These are phyloP conservation scores for Blastobotrys petasosporus DNA, from an alignment of 1,139 yeast genomes.

Conservation along the genomic window DNA sequence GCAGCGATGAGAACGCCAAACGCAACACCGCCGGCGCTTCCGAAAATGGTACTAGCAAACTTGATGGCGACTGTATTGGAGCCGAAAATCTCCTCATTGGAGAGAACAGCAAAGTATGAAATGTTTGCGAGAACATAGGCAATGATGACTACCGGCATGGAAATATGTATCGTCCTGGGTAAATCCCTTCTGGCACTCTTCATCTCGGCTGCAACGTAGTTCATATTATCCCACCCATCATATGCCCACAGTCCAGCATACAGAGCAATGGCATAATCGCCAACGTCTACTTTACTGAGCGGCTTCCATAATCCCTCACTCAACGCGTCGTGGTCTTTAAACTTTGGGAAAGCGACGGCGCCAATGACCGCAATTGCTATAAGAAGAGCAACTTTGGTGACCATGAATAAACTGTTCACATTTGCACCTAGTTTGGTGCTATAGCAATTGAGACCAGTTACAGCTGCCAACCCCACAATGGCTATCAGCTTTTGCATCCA, in stretches of 20 bases:
- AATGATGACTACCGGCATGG: slow-evolving; percentile 38
- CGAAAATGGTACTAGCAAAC: slow-evolving; percentile 32
- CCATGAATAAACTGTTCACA: slow-evolving; percentile 34
- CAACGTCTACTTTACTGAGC: slow-evolving; percentile 16
- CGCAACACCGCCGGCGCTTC: slow-evolving; percentile 29
- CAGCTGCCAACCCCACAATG: slow-evolving; percentile 26
- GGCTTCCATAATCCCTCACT: slow-evolving; percentile 27
- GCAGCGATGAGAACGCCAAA: slow-evolving; percentile 35
- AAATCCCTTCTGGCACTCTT: slow-evolving; percentile 34
- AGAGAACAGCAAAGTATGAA: slow-evolving; percentile 36
- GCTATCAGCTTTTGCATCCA: slow-evolving; percentile 34
- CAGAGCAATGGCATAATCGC: slow-evolving; percentile 36
- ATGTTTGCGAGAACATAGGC: slow-evolving; percentile 36
- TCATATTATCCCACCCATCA: slow-evolving; percentile 43
- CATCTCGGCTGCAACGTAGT: slow-evolving; percentile 40
- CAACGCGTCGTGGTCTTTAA: slow-evolving; percentile 24
- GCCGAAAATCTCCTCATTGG: slow-evolving; percentile 29
- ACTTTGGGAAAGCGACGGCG: slow-evolving; percentile 25
- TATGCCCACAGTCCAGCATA: slow-evolving; percentile 43
- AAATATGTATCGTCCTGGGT: slow-evolving; percentile 37
- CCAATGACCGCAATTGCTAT: slow-evolving; percentile 33
- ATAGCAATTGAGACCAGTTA: slow-evolving; percentile 31
- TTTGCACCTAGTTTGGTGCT: slow-evolving; percentile 34
- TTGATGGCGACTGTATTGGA: slow-evolving; percentile 37
- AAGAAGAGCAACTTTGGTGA: slow-evolving; percentile 33